Evolutionary conservation across 495 filamentous ascomycete species (phyloP), one percentile per base, ranked within the genome.

Genomic region (Xylaria cubensis): DNA sequence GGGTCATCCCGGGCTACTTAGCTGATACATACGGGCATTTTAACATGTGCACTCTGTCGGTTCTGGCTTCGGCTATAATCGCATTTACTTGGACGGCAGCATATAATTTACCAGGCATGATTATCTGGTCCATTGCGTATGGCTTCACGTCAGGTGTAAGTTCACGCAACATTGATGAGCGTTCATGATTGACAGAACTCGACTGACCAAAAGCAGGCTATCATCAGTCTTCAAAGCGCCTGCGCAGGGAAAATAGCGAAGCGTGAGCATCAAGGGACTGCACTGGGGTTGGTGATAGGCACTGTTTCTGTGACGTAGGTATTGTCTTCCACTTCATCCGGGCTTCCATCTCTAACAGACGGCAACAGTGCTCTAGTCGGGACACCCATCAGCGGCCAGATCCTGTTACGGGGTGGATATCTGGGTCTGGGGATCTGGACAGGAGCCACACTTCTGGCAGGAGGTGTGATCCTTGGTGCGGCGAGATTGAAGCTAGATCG

Each of bases 11-110:
- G 0, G 85, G 86, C 9, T 64, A 86, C 21, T 39, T 88, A 0
- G 83, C 85, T 0, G 87, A 90, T 67, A 79, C 77, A 34, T 80
- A 82, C 48, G 88, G 88, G 8, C 80, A 80, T 12, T 81, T 84
- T 71, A 89, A 89, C 71, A 73, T 85, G 1, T 72, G 83, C 4
- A 51, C 68, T 24, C 48, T 73, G 5, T 73, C 77, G 13, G 68
- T 71, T 2, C n/a, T 84, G 13, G 44, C 65, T 15, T 76, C 77
- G 12, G 83, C 74, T 10, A 74, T 86, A 50, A 73, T 83, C 10
- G 79, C 74, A 4, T 78, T 86, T 17, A 83, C 80, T 72, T 79
- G 80, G 79, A 83, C 80, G 10, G 67, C 76, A 12, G 77, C 78
- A 8, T 71, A 75, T 10, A 84, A 51, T 50, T 76, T 81, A n/a